Evolutionary conservation across 768 basidiomycete species (phyloP).

Genomic region (Suillus alpinus): DNA sequence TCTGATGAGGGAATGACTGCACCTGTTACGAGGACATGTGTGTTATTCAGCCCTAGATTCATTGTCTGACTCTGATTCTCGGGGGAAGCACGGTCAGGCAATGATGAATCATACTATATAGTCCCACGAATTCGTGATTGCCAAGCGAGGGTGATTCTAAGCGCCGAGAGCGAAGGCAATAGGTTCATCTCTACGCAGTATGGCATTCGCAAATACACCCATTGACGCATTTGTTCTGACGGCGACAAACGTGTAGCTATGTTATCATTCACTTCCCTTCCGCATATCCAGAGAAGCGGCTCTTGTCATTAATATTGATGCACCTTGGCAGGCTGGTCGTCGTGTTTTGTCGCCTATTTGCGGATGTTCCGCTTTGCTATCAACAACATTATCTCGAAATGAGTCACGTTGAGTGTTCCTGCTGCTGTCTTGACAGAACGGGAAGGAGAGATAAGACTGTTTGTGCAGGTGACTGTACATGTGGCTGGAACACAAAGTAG

Average conservation of each 20-base stretch:
- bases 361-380: neutral
- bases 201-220: neutral
- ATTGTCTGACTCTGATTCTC: slow-evolving; percentile 19
- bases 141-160: neutral
- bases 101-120: neutral
- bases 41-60: slow-evolving; percentile 58
- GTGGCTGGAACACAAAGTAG: neutral
- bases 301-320: neutral
- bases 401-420: neutral
- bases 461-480: neutral
- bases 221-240: too few relatives aligned
- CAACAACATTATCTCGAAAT: neutral
- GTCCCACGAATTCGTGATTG: neutral
- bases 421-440: neutral
- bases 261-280: neutral
- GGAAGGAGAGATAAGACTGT: neutral
- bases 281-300: neutral
- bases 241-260: too few relatives aligned
- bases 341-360: neutral
- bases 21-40: slow-evolving; percentile 76
- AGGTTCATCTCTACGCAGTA: neutral
- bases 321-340: neutral
- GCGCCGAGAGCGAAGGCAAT: too few relatives aligned
- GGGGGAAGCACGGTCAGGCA: neutral
- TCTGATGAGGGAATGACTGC: neutral